Evolutionary conservation across 2,329 filamentous ascomycete genomes (phyloP).

Genomic region (Alternaria sp.): DNA sequence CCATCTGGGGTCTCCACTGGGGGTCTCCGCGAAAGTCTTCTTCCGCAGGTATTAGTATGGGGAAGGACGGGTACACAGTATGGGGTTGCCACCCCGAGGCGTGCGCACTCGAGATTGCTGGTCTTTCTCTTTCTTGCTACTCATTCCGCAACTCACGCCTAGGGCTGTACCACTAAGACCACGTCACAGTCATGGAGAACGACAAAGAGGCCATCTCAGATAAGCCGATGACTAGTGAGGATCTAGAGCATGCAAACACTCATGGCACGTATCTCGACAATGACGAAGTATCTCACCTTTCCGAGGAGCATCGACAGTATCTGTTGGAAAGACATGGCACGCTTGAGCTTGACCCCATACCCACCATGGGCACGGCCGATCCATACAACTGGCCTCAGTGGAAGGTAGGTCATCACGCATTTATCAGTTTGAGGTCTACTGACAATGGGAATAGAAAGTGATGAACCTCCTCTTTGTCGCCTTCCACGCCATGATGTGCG

Average conservation of each 20-base stretch:
- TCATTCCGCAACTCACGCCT: neutral
- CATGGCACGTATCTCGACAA: conserved; percentile 38
- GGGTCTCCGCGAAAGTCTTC: conserved; percentile 7
- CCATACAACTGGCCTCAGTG: conserved; percentile 63
- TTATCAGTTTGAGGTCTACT: neutral
- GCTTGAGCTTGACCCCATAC: conserved; percentile 61
- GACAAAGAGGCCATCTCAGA: conserved; percentile 9
- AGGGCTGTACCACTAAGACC: neutral
- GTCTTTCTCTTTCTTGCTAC: neutral
- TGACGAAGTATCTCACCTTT: conserved; percentile 42
- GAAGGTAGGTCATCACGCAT: conserved; percentile 48
- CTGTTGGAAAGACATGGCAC: conserved; percentile 61
- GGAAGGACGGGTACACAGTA: conserved; percentile 17
- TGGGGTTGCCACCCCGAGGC: neutral
- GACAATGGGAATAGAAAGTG: conserved; percentile 52
- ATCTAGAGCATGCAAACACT: conserved; percentile 34
- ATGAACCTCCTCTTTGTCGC: conserved; percentile 61
- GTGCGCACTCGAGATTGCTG: neutral
- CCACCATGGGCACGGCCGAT: conserved; percentile 57
- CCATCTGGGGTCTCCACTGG: conserved; percentile 27
- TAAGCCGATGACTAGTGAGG: conserved; percentile 16
- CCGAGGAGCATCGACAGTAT: conserved; percentile 57
- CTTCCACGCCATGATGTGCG: conserved; percentile 64
- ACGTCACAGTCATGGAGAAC: conserved; percentile 6
- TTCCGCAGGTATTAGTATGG: neutral